A percentile compares a stretch with the other conserved stretches of the same genome.
These are phyloP conservation scores for Diaporthe sp. DNA, from an alignment of 2,329 filamentous ascomycete genomes.

Conservation along the genomic window DNA sequence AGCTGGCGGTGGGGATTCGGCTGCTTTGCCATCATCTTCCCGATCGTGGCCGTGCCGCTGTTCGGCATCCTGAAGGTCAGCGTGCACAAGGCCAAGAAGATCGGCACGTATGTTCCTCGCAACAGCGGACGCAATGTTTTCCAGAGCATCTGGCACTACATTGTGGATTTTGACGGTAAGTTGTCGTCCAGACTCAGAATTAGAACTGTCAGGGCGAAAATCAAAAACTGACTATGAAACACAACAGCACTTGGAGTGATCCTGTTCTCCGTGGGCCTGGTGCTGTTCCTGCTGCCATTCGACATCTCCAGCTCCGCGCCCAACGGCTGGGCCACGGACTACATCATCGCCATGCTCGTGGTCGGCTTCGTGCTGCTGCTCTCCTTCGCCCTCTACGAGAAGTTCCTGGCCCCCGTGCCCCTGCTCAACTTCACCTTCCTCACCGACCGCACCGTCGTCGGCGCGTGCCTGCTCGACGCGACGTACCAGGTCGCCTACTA, in stretches of 20 bases:
- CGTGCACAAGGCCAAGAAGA: slow-evolving; percentile 68
- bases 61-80: slow-evolving; percentile 68
- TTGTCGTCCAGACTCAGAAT: neutral
- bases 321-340: slow-evolving; percentile 63
- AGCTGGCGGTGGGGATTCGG: slow-evolving; percentile 76
- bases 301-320: slow-evolving; percentile 64
- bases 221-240: neutral
- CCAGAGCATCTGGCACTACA: slow-evolving; percentile 64
- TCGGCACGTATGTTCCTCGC: slow-evolving; percentile 56
- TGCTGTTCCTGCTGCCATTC: slow-evolving; percentile 75
- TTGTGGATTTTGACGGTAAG: slow-evolving; percentile 69
- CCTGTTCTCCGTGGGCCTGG: slow-evolving; percentile 69
- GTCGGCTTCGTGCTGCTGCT: slow-evolving; percentile 71
- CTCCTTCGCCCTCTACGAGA: slow-evolving; percentile 66
- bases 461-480: slow-evolving; percentile 60
- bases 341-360: slow-evolving; percentile 72
- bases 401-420: slow-evolving; percentile 67
- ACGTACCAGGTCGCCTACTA: slow-evolving; percentile 65
- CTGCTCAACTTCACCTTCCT: slow-evolving; percentile 69
- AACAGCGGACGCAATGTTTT: slow-evolving; percentile 58
- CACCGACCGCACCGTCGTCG: slow-evolving; percentile 64
- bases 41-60: slow-evolving; percentile 69
- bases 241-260: slow-evolving; percentile 64
- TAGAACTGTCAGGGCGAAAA: rapidly evolving
- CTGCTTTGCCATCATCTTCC: slow-evolving; percentile 70